Evolutionary conservation across 2,329 filamentous ascomycete genomes (phyloP).

Genomic region (Ophiocordyceps robertsii): DNA sequence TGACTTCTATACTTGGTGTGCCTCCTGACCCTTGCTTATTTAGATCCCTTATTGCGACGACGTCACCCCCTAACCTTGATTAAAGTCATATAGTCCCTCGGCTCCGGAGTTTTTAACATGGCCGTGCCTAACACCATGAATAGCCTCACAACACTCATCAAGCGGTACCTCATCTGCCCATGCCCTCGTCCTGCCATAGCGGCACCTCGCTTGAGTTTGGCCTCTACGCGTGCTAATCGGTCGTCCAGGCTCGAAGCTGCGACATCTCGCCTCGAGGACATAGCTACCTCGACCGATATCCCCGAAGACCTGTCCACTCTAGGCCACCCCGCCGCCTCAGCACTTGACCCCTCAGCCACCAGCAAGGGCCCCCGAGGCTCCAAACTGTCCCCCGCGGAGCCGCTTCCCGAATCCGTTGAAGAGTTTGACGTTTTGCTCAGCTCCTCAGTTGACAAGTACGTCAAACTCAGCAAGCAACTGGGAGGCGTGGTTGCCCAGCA

Average conservation of each 20-base stretch:
- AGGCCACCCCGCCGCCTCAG: slow-evolving; percentile 17
- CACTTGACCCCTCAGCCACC: slow-evolving; percentile 13
- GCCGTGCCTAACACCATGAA: slow-evolving; percentile 76
- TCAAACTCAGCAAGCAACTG: slow-evolving; percentile 62
- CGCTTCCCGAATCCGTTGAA: slow-evolving; percentile 63
- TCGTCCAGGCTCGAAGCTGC: slow-evolving; percentile 80
- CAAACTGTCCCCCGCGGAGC: slow-evolving; percentile 30
- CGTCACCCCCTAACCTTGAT: no score
- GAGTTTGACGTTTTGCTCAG: slow-evolving; percentile 76
- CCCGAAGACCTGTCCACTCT: slow-evolving; percentile 36
- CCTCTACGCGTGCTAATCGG: slow-evolving; percentile 28
- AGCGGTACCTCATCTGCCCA: slow-evolving; percentile 51
- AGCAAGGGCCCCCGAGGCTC: slow-evolving; percentile 26
- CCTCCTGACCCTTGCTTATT: no score
- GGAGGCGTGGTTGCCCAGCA: slow-evolving; percentile 71
- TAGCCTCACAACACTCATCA: slow-evolving; percentile 93
- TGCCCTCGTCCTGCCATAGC: not conserved
- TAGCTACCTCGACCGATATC: slow-evolving; percentile 63
- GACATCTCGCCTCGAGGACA: slow-evolving; percentile 90
- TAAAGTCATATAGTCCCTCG: no score
- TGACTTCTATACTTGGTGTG: no score
- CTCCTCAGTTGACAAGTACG: slow-evolving; percentile 62
- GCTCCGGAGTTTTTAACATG: slow-evolving; percentile 31
- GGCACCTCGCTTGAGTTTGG: not conserved
- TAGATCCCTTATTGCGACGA: no score